Evolutionary conservation across 2,329 filamentous ascomycete species (phyloP).

Genomic region (Verticillium alfalfae): DNA sequence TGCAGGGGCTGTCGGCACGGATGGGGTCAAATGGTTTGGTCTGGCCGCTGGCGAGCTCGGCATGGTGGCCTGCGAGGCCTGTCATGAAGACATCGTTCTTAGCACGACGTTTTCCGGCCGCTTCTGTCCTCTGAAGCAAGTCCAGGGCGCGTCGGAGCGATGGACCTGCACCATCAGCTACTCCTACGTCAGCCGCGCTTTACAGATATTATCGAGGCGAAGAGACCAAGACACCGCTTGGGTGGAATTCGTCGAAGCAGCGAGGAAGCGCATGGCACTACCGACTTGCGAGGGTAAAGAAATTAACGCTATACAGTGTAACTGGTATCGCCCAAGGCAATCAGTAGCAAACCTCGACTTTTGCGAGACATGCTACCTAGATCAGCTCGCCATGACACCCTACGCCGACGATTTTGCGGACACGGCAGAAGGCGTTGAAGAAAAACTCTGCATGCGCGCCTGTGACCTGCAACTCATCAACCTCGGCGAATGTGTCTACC

Average conservation of each 20-base stretch:
- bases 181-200: slow-evolving; percentile 15
- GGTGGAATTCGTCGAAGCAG: slow-evolving; percentile 18
- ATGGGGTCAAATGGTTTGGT: slow-evolving; percentile 23
- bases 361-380: slow-evolving; percentile 28
- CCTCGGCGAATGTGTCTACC: background rate
- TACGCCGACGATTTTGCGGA: slow-evolving; percentile 21
- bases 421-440: background rate
- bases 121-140: slow-evolving; percentile 5
- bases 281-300: slow-evolving; percentile 21
- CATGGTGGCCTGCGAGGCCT: slow-evolving; percentile 9
- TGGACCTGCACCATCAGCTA: slow-evolving; percentile 27
- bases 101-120: slow-evolving; percentile 3
- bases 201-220: slow-evolving; percentile 10
- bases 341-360: slow-evolving; percentile 18
- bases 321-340: slow-evolving; percentile 18
- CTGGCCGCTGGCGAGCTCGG: background rate
- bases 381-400: slow-evolving; percentile 21
- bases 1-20: slow-evolving; percentile 9
- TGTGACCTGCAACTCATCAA: background rate
- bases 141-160: slow-evolving; percentile 16
- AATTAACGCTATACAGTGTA: slow-evolving; percentile 12
- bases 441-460: background rate
- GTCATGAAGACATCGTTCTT: slow-evolving; percentile 8
- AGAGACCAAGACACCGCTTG: slow-evolving; percentile 17
- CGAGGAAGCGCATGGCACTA: slow-evolving; percentile 15